Evolutionary conservation across 768 basidiomycete genomes (phyloP).

Genomic region (Gautieria morchelliformis): DNA sequence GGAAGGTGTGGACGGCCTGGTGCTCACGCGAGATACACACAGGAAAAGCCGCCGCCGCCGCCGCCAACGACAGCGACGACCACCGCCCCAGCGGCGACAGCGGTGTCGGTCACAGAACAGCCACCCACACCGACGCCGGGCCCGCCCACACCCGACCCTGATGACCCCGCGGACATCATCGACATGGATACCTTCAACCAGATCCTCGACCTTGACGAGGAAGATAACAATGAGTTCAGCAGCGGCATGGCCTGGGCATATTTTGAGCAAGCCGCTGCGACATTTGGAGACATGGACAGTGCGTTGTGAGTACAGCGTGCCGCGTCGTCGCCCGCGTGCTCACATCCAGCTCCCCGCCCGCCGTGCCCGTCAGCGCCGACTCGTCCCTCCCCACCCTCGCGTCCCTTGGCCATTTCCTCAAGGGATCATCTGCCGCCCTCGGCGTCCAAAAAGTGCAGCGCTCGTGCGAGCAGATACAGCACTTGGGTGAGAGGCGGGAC

Average conservation of each 20-base stretch:
- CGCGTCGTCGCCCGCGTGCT: too few relatives aligned
- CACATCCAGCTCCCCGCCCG: too few relatives aligned
- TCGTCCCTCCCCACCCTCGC: conserved; percentile 62
- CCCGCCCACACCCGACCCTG: neutral
- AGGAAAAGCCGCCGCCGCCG: too few relatives aligned
- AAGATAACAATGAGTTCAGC: conserved; percentile 70
- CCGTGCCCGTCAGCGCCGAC: conserved; percentile 32
- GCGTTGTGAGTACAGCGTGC: conserved; percentile 44
- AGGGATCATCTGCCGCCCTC: conserved; percentile 92
- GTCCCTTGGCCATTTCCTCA: conserved; percentile 84
- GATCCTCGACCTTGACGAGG: conserved; percentile 87
- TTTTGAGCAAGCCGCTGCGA: conserved; percentile 67
- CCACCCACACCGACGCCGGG: neutral
- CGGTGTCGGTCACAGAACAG: too few relatives aligned
- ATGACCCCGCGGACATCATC: conserved; percentile 32
- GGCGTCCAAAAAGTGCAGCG: conserved; percentile 74
- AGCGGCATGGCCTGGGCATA: conserved; percentile 70
- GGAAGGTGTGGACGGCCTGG: too few relatives aligned
- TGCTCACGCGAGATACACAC: too few relatives aligned
- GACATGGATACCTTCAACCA: conserved; percentile 78
- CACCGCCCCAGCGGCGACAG: neutral
- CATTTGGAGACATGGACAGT: conserved; percentile 70
- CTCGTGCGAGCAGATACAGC: conserved; percentile 87
- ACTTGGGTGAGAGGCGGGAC: conserved; percentile 66
- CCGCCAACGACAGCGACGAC: too few relatives aligned